Percentiles rank a stretch among this genome's conserved stretches.
phyloP scores from a whole-genome alignment of 495 filamentous ascomycete genomes.

The Penicillium soppii region DNA sequence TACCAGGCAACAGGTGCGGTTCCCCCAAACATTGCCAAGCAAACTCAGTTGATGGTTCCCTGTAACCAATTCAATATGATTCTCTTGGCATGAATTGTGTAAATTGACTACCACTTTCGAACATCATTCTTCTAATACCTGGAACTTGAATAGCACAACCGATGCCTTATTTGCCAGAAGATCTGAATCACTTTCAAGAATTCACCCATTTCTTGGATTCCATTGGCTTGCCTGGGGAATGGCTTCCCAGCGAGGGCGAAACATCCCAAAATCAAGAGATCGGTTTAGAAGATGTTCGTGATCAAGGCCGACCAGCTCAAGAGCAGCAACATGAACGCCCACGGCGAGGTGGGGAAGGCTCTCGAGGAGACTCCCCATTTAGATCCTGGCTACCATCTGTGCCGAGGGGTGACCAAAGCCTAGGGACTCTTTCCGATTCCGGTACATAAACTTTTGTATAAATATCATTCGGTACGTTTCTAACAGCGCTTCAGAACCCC shows the following conservation, averaged over 20 bases:
- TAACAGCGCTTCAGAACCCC: slow-evolving; percentile 25
- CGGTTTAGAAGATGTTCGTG: slow-evolving; percentile 22
- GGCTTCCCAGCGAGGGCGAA: slow-evolving; percentile 33
- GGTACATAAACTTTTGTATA: slow-evolving; percentile 18
- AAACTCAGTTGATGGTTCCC: no score
- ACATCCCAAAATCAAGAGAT: slow-evolving; percentile 28
- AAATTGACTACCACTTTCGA: not conserved
- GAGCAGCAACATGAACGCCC: slow-evolving; percentile 24
- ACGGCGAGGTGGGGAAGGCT: slow-evolving; percentile 21
- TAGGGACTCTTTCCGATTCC: slow-evolving; percentile 34
- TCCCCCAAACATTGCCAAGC: not conserved
- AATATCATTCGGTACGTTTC: not conserved
- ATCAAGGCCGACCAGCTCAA: slow-evolving; percentile 13
- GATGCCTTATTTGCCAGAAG: slow-evolving; percentile 36
- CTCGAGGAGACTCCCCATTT: slow-evolving; percentile 40
- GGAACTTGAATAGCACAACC: slow-evolving; percentile 24
- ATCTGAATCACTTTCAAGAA: slow-evolving; percentile 42
- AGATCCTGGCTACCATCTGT: slow-evolving; percentile 43
- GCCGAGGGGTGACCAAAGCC: slow-evolving; percentile 36
- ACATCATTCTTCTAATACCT: not conserved
- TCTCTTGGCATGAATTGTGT: not conserved
- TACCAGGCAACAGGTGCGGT: slow-evolving; percentile 29
- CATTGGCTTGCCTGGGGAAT: slow-evolving; percentile 39
- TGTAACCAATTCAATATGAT: not conserved
- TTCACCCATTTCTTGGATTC: slow-evolving; percentile 44